phyloP scores from a whole-genome alignment of 495 filamentous ascomycete genomes.

The Platismatia glauca region DNA sequence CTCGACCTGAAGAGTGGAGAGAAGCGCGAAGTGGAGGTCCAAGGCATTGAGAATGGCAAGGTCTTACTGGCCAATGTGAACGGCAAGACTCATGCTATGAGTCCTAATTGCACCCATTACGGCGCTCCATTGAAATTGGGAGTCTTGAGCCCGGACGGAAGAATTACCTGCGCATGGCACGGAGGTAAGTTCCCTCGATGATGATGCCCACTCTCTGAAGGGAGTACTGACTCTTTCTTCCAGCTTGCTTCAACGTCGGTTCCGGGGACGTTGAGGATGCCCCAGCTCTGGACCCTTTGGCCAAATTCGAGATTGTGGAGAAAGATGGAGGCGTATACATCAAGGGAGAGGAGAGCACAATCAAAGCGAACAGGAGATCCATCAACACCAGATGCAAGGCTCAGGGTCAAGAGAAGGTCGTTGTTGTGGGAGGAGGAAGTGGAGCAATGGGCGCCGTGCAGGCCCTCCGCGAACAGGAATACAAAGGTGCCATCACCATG shows the following conservation, averaged over 20 bases:
- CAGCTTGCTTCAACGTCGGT: slow-evolving; percentile 76
- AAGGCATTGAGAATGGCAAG: slow-evolving; percentile 77
- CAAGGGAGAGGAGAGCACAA: slow-evolving; percentile 65
- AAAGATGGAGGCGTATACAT: slow-evolving; percentile 79
- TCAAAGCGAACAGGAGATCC: slow-evolving; percentile 65
- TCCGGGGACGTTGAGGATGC: slow-evolving; percentile 96
- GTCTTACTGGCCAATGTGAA: slow-evolving; percentile 72
- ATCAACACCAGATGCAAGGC: slow-evolving; percentile 64
- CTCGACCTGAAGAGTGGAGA: slow-evolving; percentile 66
- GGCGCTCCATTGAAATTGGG: slow-evolving; percentile 80
- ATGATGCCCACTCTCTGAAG: not conserved
- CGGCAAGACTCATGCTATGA: slow-evolving; percentile 66
- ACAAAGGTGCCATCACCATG: slow-evolving; percentile 70
- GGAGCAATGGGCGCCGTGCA: slow-evolving; percentile 74
- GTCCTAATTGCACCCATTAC: slow-evolving; percentile 89
- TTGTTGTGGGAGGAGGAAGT: slow-evolving; percentile 84
- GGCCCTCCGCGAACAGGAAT: slow-evolving; percentile 70
- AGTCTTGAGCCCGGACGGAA: slow-evolving; percentile 69
- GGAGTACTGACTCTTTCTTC: slow-evolving; percentile 13
- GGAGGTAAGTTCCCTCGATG: slow-evolving; percentile 52
- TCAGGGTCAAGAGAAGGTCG: slow-evolving; percentile 57
- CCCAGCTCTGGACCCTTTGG: slow-evolving; percentile 73
- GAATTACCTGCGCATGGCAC: slow-evolving; percentile 91
- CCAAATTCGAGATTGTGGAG: slow-evolving; percentile 69
- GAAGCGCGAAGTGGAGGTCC: slow-evolving; percentile 82